These are phyloP conservation scores for Begonia fuchsioides DNA, from an alignment of 306 rosid genomes.

Conservation along the genomic window DNA sequence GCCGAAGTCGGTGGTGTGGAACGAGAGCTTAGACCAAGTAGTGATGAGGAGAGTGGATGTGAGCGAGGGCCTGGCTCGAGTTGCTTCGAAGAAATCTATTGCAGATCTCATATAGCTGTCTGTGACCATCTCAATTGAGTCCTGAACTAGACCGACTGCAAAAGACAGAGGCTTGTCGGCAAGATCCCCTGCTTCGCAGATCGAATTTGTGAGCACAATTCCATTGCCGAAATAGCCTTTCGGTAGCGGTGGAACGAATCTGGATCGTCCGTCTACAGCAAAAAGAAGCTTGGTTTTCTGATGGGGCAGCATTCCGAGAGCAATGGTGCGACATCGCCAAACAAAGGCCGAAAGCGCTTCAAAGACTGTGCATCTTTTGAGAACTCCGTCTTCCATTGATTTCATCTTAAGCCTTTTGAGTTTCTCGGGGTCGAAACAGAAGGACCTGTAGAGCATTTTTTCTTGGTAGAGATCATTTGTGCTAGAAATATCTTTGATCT, in stretches of 20 bases:
- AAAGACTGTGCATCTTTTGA: conserved; percentile 42
- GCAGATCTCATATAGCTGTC: conserved; percentile 69
- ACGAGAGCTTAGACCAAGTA: conserved; percentile 57
- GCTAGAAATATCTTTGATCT: conserved; percentile 52
- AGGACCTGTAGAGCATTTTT: conserved; percentile 34
- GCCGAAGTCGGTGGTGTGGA: conserved; percentile 59
- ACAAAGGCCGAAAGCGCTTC: conserved; percentile 75
- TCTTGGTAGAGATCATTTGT: conserved; percentile 31
- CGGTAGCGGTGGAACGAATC: conserved; percentile 49
- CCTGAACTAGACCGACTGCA: conserved; percentile 30
- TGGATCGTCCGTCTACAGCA: conserved; percentile 59
- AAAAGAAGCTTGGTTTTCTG: conserved; percentile 67
- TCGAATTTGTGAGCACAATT: conserved; percentile 42
- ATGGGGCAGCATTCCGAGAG: too few relatives aligned
- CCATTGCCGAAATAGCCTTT: conserved; percentile 65
- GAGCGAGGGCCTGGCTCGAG: conserved; percentile 61
- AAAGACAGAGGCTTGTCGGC: conserved; percentile 35
- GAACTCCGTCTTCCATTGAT: conserved; percentile 36
- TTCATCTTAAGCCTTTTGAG: conserved; percentile 39
- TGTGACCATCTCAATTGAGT: conserved; percentile 42
- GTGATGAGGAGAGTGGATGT: conserved; percentile 55
- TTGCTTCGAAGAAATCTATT: conserved; percentile 59
- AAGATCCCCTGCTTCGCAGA: conserved; percentile 42
- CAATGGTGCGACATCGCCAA: conserved; percentile 56
- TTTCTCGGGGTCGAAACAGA: conserved; percentile 39